Conservation (phyloP, 140 eudicot species). For the Erigeron philadelphicus region DNA sequence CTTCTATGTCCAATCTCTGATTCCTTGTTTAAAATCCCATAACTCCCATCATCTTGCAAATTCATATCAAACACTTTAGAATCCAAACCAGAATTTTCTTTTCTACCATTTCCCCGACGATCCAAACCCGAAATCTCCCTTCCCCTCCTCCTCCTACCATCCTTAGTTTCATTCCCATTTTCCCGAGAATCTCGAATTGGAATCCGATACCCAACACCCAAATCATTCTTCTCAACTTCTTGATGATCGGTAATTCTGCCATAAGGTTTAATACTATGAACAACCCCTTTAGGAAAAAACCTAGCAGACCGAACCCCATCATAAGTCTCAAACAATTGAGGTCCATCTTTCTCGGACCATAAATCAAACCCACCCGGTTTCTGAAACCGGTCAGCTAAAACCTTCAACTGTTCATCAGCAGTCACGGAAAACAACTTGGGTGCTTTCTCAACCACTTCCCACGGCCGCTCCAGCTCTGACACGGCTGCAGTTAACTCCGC, state of each 20-base stretch:
- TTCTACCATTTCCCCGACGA: slow-evolving; percentile 12
- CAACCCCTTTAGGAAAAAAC: slow-evolving; percentile 96
- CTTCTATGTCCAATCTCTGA: background rate
- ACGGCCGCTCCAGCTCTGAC: slow-evolving; percentile 82
- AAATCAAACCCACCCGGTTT: slow-evolving; percentile 97
- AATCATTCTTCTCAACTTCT: slow-evolving; percentile 13
- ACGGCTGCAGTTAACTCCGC: slow-evolving; percentile 89
- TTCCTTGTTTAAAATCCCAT: background rate
- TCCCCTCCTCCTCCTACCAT: slow-evolving; percentile 24
- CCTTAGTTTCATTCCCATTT: slow-evolving; percentile 25
- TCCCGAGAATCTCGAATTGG: slow-evolving; percentile 6
- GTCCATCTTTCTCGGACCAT: slow-evolving; percentile 98
- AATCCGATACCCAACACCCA: slow-evolving; percentile 18
- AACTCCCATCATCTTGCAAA: background rate
- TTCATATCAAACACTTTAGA: slow-evolving; percentile 34
- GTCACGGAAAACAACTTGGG: slow-evolving; percentile 64
- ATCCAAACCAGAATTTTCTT: slow-evolving; percentile 18
- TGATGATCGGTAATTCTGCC: slow-evolving; percentile 29
- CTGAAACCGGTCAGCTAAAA: slow-evolving; percentile 91
- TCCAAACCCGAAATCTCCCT: slow-evolving; percentile 14
- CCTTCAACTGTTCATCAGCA: slow-evolving; percentile 90
- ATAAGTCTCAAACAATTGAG: slow-evolving; percentile 62
- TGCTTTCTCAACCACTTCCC: slow-evolving; percentile 81
- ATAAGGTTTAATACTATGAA: slow-evolving; percentile 77
- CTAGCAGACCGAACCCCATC: slow-evolving; percentile 66